Percentiles rank a stretch among this genome's conserved stretches.
These are phyloP conservation scores for Petunia hybrid DNA, from an alignment of 305 asterid genomes.

Conservation along the genomic window DNA sequence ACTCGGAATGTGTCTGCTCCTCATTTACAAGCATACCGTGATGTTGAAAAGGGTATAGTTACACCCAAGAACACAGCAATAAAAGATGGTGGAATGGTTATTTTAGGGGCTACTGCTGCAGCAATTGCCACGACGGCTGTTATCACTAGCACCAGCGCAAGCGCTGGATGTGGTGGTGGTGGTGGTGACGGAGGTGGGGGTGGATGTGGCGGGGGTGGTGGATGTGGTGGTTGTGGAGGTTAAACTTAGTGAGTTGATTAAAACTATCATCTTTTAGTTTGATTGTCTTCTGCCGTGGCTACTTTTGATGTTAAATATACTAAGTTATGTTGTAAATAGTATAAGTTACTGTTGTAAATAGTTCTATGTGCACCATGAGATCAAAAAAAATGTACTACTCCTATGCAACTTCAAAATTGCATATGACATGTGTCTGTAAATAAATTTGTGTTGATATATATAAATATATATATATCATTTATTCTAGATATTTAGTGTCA, in stretches of 20 bases:
- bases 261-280: background rate
- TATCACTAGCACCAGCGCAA: background rate
- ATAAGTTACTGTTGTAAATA: too few species aligned
- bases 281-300: too few species aligned
- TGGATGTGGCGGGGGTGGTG: background rate
- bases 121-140: background rate
- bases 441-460: too few species aligned
- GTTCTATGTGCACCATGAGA: too few species aligned
- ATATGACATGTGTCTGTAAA: too few species aligned
- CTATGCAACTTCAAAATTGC: too few species aligned
- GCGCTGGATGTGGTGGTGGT: background rate
- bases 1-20: background rate
- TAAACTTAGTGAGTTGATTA: too few species aligned
- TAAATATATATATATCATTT: too few species aligned
- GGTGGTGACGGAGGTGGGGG: background rate
- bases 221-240: background rate
- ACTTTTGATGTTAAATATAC: too few species aligned
- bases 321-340: too few species aligned
- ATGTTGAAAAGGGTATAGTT: background rate
- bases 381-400: too few species aligned
- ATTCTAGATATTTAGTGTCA: too few species aligned
- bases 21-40: background rate
- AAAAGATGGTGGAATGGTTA: conserved; percentile 28
- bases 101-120: conserved; percentile 21
- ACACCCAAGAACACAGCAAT: background rate